Conservation (phyloP, 176 grass and related monocot genomes). For the Aegilops longissima region DNA sequence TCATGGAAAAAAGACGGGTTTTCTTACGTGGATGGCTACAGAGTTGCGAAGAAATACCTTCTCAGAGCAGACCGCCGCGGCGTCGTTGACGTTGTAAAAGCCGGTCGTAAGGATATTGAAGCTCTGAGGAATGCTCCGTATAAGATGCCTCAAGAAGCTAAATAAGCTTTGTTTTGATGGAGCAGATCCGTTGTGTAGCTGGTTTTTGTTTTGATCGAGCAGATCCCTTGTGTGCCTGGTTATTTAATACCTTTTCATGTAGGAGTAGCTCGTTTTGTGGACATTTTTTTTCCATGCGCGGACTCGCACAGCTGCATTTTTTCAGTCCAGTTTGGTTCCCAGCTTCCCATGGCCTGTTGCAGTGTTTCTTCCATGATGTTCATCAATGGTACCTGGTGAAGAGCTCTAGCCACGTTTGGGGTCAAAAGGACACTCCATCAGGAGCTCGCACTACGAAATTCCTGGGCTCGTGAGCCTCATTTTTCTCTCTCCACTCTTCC, state of each 20-base stretch:
- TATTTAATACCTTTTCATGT: no score
- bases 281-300: neutral
- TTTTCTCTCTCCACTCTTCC: no score
- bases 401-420: no score
- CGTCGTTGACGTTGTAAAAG: neutral
- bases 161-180: neutral
- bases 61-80: neutral
- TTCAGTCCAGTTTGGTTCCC: neutral
- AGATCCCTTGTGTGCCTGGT: no score
- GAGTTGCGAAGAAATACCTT: neutral
- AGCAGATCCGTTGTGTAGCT: no score
- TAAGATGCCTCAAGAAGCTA: neutral
- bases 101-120: neutral
- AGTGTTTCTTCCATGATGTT: neutral
- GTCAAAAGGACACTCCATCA: no score
- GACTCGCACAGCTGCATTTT: neutral
- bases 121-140: neutral
- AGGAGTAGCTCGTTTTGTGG: no score
- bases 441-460: no score
- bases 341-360: no score
- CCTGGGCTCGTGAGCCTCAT: no score
- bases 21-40: conserved; percentile 1
- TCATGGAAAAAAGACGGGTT: neutral
- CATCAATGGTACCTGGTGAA: no score
- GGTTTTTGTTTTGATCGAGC: no score